Percentiles rank a stretch among this genome's conserved stretches.
Conservation (phyloP, 225 moss, liverwort and hornwort genomes). For the Neckera pumila region DNA sequence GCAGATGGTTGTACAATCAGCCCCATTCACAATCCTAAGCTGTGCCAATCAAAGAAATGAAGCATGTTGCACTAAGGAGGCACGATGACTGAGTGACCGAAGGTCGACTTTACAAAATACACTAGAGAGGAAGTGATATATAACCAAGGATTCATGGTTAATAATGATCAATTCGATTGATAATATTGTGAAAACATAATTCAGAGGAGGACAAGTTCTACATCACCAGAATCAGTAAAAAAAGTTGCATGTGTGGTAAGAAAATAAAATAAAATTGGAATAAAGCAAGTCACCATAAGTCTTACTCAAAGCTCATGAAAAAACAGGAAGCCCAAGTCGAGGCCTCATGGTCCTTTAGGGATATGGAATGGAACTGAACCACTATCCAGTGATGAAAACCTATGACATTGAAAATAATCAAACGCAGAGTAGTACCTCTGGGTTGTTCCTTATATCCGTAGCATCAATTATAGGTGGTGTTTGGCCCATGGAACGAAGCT, state of each 20-base stretch:
- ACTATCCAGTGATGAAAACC: not conserved
- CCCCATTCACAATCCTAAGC: not conserved
- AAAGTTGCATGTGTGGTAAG: not conserved
- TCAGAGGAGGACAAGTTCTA: not conserved
- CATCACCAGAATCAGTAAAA: not conserved
- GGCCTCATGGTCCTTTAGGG: not conserved
- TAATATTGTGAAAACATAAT: not conserved
- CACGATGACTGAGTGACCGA: not conserved
- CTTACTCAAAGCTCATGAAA: not conserved
- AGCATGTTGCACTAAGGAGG: not conserved
- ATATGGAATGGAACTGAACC: not conserved
- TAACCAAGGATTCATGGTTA: not conserved
- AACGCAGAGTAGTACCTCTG: conserved; percentile 44
- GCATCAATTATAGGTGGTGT: conserved; percentile 81
- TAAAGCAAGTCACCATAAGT: not conserved
- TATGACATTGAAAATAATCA: not conserved
- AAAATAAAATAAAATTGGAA: not conserved
- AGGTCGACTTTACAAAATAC: not conserved
- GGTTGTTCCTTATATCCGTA: conserved; percentile 55
- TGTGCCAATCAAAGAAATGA: not conserved
- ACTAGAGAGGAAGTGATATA: not conserved
- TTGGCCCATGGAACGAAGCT: conserved; percentile 52
- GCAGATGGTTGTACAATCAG: conserved; percentile 7
- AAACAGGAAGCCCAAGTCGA: not conserved
- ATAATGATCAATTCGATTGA: not conserved